Base-by-base conservation (phyloP, 106 monocot genomes). In the Amphibolis antarctica region DNA sequence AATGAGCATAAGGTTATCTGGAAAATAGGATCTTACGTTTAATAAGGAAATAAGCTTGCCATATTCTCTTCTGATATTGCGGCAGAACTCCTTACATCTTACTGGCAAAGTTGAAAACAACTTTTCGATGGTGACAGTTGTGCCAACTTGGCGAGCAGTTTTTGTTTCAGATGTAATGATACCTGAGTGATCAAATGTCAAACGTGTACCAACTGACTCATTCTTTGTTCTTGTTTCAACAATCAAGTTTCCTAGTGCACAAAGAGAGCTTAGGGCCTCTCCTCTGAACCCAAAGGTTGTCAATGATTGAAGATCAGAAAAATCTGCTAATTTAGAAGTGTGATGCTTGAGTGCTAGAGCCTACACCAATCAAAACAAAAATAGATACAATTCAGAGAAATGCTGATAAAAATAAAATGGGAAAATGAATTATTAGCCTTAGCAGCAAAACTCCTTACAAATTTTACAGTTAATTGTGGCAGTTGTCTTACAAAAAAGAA, bases 261-360 rank as follows among this genome's bases (percentile, higher is more conserved):
- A 87, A 47, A 98, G 84, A 10, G 98, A 98, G 61, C 98, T 98
- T 52, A 98, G 60, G 50, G 98, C 98, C 78, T 98, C 98, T 57
- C 98, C 98, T 65, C 98, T 67, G 61, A 98, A 98, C 45, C 98
- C 98, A 82, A 91, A 91, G 54, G 98, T 91, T n/a, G 74, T 74
- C 62, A 98, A 69, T 21, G 69, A 83, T 21, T 81, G 82, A 53
- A 98, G 87, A 74, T 91, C 98, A 52, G 76, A 63, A 66, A 98
- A 91, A 64, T 87, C 77, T 44, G 80, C 60, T 66, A 98, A 80
- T 72, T 98, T 98, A 44, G 98, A 98, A 28, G 98, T 98, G 47
- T 91, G 82, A 66, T 98, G 80, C 66, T 91, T 98, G 45, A 82
- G 73, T 36, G 81, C 90, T 80, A 98, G 84, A 54, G 59, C 76